Evolutionary conservation across 352 stramenopile genomes (phyloP).

Genomic region (Phytophthora sansomeana): DNA sequence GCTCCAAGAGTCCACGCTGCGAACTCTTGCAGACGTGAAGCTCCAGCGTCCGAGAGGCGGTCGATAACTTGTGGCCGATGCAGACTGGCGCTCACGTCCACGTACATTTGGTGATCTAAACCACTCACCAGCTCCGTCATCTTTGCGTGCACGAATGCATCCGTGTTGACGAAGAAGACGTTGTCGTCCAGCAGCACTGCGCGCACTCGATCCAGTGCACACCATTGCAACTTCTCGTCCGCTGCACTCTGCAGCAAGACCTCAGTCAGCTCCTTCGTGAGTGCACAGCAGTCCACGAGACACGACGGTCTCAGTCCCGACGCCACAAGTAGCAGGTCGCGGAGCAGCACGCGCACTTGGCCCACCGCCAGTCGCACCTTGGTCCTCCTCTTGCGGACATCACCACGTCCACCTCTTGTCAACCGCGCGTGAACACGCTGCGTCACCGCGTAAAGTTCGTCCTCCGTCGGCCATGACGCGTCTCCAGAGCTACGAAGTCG

Average conservation of each 20-base stretch:
- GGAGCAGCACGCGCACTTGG: conserved; percentile 44
- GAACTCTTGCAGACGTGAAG: conserved; percentile 16
- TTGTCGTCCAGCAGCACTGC: conserved; percentile 48
- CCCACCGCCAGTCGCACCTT: conserved; percentile 15
- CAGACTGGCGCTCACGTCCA: conserved; percentile 48
- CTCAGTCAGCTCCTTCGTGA: conserved; percentile 31
- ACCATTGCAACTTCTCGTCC: conserved; percentile 1
- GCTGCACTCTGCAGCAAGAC: conserved; percentile 33
- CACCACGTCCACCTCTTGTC: neutral
- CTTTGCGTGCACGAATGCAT: conserved; percentile 46
- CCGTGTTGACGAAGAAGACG: conserved; percentile 53
- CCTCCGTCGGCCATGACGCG: conserved; percentile 16
- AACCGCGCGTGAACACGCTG: conserved; percentile 30
- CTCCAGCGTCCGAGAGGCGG: neutral
- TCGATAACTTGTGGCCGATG: conserved; percentile 15
- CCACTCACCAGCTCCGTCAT: conserved; percentile 30
- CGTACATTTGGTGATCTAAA: conserved; percentile 26
- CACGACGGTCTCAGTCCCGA: conserved; percentile 48
- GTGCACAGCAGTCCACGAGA: conserved; percentile 51
- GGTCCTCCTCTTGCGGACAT: conserved; percentile 10
- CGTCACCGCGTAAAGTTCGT: conserved; percentile 14
- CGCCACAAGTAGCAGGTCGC: conserved; percentile 48
- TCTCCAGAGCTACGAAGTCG: neutral
- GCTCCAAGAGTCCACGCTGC: conserved; percentile 16
- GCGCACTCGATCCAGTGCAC: conserved; percentile 19